Percentiles rank a stretch among this genome's conserved stretches.
These are phyloP conservation scores for Daldinia loculata DNA, from an alignment of 495 filamentous ascomycete species.

Conservation along the genomic window DNA sequence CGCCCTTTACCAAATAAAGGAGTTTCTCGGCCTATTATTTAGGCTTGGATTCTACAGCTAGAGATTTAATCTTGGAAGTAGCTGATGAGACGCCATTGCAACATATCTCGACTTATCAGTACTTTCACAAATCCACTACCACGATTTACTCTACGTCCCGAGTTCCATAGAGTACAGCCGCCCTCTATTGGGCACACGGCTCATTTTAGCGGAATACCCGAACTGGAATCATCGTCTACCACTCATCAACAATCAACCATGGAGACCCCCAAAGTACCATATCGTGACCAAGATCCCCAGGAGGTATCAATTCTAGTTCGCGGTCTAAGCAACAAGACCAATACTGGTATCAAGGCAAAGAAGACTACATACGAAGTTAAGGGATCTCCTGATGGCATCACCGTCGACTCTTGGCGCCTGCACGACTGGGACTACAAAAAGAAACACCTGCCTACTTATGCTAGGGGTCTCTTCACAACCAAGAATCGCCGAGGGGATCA, in stretches of 20 bases:
- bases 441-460: conserved; percentile 81
- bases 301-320: conserved; percentile 67
- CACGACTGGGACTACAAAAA: conserved; percentile 96
- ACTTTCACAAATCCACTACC: not conserved
- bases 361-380: conserved; percentile 75
- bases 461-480: conserved; percentile 90
- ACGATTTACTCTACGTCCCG: not conserved
- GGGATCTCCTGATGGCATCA: conserved; percentile 62
- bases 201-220: not conserved
- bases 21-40: not conserved
- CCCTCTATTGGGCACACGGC: not conserved
- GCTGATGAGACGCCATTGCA: not conserved
- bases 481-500: conserved; percentile 64
- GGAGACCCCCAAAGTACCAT: conserved; percentile 56
- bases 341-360: conserved; percentile 69
- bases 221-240: not conserved
- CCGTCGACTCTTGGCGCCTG: conserved; percentile 91
- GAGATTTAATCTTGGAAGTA: not conserved
- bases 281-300: conserved; percentile 68
- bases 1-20: not conserved
- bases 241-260: conserved; percentile 23
- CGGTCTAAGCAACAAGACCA: conserved; percentile 61
- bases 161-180: not conserved
- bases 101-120: not conserved
- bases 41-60: not conserved